phyloP scores from a whole-genome alignment of 495 filamentous ascomycete genomes.

The Aspergillus ostianus region DNA sequence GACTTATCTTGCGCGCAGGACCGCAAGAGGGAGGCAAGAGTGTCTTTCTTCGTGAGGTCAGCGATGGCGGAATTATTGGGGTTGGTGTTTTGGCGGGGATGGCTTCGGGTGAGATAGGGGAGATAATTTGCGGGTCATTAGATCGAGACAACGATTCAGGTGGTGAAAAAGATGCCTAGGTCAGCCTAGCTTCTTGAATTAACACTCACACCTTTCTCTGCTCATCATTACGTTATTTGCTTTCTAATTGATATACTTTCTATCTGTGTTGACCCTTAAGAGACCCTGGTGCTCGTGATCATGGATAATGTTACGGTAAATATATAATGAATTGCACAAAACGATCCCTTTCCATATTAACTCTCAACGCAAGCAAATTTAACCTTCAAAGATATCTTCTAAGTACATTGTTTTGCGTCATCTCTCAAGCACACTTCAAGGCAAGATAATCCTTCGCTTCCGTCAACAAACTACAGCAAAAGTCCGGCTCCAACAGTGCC shows the following conservation, averaged over 20 bases:
- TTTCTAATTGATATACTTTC: neutral
- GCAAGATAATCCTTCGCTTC: neutral
- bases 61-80: conserved; percentile 69
- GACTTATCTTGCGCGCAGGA: conserved; percentile 52
- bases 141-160: neutral
- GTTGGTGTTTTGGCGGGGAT: conserved; percentile 63
- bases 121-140: neutral
- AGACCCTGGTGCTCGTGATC: too few relatives aligned
- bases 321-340: too few relatives aligned
- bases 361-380: too few relatives aligned
- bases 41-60: conserved; percentile 60
- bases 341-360: too few relatives aligned
- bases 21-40: conserved; percentile 46
- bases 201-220: neutral
- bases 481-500: conserved; percentile 12
- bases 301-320: too few relatives aligned
- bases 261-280: too few relatives aligned
- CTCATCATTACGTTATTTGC: neutral
- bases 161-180: neutral
- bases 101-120: neutral
- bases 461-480: neutral
- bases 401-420: neutral
- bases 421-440: neutral
- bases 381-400: too few relatives aligned
- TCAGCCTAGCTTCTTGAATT: neutral